Base-by-base conservation (phyloP, 2,329 filamentous ascomycete species). In the Exophiala sp. region DNA sequence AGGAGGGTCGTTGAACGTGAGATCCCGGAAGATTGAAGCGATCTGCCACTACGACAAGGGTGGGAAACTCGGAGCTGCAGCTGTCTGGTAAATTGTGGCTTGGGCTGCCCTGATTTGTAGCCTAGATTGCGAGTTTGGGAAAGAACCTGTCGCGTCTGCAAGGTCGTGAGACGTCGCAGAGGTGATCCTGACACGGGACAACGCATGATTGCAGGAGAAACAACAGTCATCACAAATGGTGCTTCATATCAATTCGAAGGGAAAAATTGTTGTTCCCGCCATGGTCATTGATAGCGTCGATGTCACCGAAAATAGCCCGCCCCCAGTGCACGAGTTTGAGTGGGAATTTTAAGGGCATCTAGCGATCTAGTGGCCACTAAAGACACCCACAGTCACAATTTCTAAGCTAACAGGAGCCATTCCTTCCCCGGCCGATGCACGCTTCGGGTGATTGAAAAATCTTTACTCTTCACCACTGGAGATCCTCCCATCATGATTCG, bases 1-100 rank as follows among this genome's bases (percentile, higher is more conserved):
- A 35, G 32, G 29, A 36, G 50, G 50, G 44, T 14, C 40, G 42
- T 34, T 41, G 32, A 24, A 14, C 20, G 32, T 34, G 50, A 50
- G 52, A 54, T 50, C 47, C 46, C 52, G 47, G 52, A n/a, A 36
- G 44, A 54, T 54, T 47, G 46, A 47, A 47, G 41, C 9, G 42
- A 21, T 12, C 38, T 43, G 21, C 16, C 14, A 21, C 41, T 46
- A 33, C 34, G 41, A 21, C 35, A n/a, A 11, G 43, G 41, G 33
- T 18, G 21, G 34, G 35, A 46, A 35, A 24, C 36, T 47, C 42
- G 40, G 20, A 38, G 50, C 41, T 21, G 21, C 5, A 38, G 50
- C 41, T 21, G 21, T 9, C 32, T 14, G n/a, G 11, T 41, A 8
- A 34, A 24, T 39, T 7, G 21, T 14, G 5, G 29, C 12, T 16